Evolutionary conservation across 495 filamentous ascomycete species (phyloP).

Genomic region (Amphirosellinia nigrospora): DNA sequence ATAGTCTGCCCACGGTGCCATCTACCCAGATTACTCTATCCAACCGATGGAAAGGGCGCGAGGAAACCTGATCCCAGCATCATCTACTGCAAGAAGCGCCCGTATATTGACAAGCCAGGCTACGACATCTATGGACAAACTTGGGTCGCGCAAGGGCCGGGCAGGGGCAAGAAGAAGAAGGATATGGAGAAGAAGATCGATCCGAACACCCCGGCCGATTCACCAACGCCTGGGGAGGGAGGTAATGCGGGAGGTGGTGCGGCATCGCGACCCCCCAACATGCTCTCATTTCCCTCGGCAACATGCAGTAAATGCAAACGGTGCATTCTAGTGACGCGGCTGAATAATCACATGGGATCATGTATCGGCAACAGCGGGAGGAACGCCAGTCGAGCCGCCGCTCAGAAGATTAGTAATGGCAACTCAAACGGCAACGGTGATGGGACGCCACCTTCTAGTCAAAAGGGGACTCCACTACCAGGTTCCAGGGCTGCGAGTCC

Average conservation of each 20-base stretch:
- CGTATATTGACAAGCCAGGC: slow-evolving; percentile 73
- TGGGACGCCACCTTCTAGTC: slow-evolving; percentile 62
- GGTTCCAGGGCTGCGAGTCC: slow-evolving; percentile 53
- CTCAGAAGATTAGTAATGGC: slow-evolving; percentile 61
- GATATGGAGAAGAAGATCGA: slow-evolving; percentile 63
- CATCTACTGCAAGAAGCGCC: slow-evolving; percentile 78
- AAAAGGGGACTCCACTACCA: slow-evolving; percentile 65
- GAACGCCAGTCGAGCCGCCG: slow-evolving; percentile 65
- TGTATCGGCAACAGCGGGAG: slow-evolving; percentile 79
- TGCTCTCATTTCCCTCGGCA: slow-evolving; percentile 67
- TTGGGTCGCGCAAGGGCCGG: slow-evolving; percentile 60
- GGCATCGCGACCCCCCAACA: slow-evolving; percentile 53
- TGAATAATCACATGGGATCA: slow-evolving; percentile 80
- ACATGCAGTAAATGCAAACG: slow-evolving; percentile 61
- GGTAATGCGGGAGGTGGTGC: slow-evolving; percentile 45
- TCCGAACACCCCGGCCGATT: slow-evolving; percentile 53
- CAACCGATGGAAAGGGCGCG: slow-evolving; percentile 65
- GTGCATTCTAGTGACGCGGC: slow-evolving; percentile 57
- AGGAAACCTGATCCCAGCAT: slow-evolving; percentile 65
- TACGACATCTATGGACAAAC: slow-evolving; percentile 86
- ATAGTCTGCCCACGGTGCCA: slow-evolving; percentile 71
- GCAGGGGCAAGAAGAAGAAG: slow-evolving; percentile 65
- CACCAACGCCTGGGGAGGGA: slow-evolving; percentile 54
- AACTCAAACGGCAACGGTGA: slow-evolving; percentile 55
- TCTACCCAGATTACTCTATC: slow-evolving; percentile 67